A percentile compares a stretch with the other conserved stretches of the same genome.
Evolutionary conservation across 2,329 filamentous ascomycete species (phyloP).

Genomic region (Leptosphaerulina australis): DNA sequence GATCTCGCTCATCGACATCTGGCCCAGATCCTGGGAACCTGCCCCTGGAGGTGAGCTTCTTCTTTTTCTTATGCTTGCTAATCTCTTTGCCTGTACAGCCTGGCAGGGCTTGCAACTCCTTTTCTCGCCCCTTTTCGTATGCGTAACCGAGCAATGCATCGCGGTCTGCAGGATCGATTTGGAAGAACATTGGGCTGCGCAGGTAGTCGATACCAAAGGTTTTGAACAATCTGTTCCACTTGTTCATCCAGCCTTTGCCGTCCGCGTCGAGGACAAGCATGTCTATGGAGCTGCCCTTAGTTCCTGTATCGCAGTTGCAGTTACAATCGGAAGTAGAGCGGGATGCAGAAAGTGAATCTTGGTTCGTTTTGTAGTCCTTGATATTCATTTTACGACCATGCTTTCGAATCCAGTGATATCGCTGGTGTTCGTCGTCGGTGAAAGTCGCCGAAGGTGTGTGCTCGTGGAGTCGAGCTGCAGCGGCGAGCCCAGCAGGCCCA

Average conservation of each 20-base stretch:
- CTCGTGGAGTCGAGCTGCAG: slow-evolving; percentile 74
- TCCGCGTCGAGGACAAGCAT: slow-evolving; percentile 70
- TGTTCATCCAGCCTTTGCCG: slow-evolving; percentile 68
- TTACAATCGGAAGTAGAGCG: slow-evolving; percentile 29
- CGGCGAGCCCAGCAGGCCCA: slow-evolving; percentile 75
- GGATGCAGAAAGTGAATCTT: slow-evolving; percentile 35
- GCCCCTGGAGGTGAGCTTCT: slow-evolving; percentile 56
- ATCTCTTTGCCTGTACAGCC: slow-evolving; percentile 80
- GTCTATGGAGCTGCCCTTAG: slow-evolving; percentile 22
- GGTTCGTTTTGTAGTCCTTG: slow-evolving; percentile 58
- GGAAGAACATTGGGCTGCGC: slow-evolving; percentile 82
- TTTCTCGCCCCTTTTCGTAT: slow-evolving; percentile 64
- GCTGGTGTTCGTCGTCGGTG: slow-evolving; percentile 79
- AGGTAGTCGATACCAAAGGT: slow-evolving; percentile 73
- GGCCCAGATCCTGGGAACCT: slow-evolving; percentile 50
- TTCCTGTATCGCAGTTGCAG: slow-evolving; percentile 11
- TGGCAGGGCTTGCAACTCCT: slow-evolving; percentile 71
- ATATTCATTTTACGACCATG: slow-evolving; percentile 65
- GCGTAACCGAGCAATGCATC: slow-evolving; percentile 75
- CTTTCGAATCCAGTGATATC: slow-evolving; percentile 78
- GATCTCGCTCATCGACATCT: slow-evolving; percentile 54
- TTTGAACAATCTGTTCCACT: slow-evolving; percentile 73
- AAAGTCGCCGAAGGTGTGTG: slow-evolving; percentile 78
- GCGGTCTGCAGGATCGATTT: slow-evolving; percentile 75
- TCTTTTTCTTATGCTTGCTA: slow-evolving; percentile 77